Evolutionary conservation across 257 asterid genomes (phyloP).

Genomic region (Jacaranda mimosifolia): DNA sequence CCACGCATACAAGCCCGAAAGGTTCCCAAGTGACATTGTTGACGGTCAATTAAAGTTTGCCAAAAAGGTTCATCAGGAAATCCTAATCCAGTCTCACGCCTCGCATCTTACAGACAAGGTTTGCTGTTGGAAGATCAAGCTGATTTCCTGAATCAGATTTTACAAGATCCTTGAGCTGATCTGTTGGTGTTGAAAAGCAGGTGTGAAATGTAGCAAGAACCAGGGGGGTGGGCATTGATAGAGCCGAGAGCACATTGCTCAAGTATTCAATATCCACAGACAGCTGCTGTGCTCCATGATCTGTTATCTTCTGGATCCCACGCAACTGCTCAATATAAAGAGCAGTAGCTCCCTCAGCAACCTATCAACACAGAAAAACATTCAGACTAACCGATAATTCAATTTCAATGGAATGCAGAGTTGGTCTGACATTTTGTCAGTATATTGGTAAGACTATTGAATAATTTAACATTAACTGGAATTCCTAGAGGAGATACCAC

Average conservation of each 20-base stretch:
- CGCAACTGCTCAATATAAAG: conserved; percentile 90
- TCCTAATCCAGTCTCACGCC: conserved; percentile 67
- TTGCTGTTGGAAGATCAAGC: conserved; percentile 85
- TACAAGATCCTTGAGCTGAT: conserved; percentile 81
- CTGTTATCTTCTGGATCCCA: conserved; percentile 87
- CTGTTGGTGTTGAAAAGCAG: conserved; percentile 81
- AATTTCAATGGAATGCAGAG: neutral
- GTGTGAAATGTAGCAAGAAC: conserved; percentile 86
- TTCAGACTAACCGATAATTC: neutral
- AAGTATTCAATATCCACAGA: conserved; percentile 91
- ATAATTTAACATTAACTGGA: neutral
- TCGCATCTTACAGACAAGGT: conserved; percentile 93
- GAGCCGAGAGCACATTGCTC: conserved; percentile 93
- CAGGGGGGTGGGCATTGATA: conserved; percentile 85
- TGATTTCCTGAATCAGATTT: conserved; percentile 74
- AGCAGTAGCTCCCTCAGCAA: conserved; percentile 93
- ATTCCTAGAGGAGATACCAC: neutral
- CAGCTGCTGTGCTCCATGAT: conserved; percentile 95
- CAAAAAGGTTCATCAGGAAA: neutral
- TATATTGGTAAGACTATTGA: neutral
- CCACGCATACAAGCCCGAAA: neutral
- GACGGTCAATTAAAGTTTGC: neutral
- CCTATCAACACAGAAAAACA: conserved; percentile 48
- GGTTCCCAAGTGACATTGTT: neutral
- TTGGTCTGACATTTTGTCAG: conserved; percentile 1